Base-by-base conservation (phyloP, 352 stramenopile genomes). In the Pythium aphanidermatum region DNA sequence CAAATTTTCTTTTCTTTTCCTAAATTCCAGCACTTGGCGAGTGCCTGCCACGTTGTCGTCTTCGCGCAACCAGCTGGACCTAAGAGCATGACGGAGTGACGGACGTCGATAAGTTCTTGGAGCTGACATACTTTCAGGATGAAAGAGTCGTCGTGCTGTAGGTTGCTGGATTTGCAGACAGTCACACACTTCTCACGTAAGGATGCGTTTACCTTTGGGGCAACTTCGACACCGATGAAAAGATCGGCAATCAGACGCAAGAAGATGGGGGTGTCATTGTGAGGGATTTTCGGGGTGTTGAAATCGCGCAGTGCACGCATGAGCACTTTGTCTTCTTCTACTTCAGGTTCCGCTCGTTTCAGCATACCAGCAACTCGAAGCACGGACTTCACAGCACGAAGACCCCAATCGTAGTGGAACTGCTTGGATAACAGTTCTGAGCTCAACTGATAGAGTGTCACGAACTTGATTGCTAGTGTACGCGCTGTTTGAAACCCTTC, bases 221-320 rank as follows among this genome's bases (percentile, higher is more conserved):
- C 83, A 25, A 98, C 92, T 49, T 95, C 92, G 16, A 97, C 73
- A 14, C 95, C 95, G 43, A 97, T 97, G 51, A 95, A 95, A 36
- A 95, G 36, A 45, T 95, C 83, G 16, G 79, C 83, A 29, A 95
- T 93, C 12, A 95, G 61, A 4, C 83, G 80, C 16, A 95, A 49
- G 60, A 95, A 95, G 46, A 92, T 92, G 0, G 81, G 76, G n/a
- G 79, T 92, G 46, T 95, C 83, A 46, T 91, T 77, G 31, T 90
- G 75, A 17, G 83, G 80, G 43, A 95, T 92, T 60, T 95, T 93
- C 0, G 81, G 81, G 2, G 81, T 92, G 56, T 92, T 95, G 50
- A 92, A 92, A 42, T 92, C 83, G 9, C 83, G 78, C 21, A 95
- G 46, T 7, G 83, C 80, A 14, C 81, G 74, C 82, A 95, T 95